Base-by-base conservation (phyloP, 2,329 filamentous ascomycete species). In the Xylariaceae sp. region DNA sequence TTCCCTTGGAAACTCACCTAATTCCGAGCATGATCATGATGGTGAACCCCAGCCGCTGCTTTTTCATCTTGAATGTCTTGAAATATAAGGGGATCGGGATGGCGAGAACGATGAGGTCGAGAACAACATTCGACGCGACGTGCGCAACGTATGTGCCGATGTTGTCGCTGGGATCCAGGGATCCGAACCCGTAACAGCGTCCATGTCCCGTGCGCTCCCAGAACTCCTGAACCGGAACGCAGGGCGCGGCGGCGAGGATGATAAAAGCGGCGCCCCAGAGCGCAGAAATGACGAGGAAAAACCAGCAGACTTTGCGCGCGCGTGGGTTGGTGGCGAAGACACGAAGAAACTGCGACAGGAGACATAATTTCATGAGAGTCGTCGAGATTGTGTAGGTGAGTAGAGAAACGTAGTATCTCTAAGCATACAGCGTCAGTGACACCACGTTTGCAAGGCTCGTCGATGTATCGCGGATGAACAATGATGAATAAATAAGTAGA, bases 301-400 rank as follows among this genome's bases (percentile, higher is more conserved):
- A 55, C 51, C 63, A 64, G 39, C 64, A 66, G 32, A 63, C 36
- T 12, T 50, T 49, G 32, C 65, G 56, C 15, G 57, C 47, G n/a
- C 58, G 61, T 3, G 15, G 56, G 15, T 56, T 61, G 7, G 47
- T 55, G 1, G 59, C 52, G 58, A 69, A 71, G n/a, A 72, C 59
- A 9, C 70, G 69, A 15, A 72, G 65, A 56, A 71, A 73, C 34
- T 72, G 71, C 10, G 68, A 54, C 1, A 72, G 62, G 0, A 73
- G 64, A 5, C 69, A 70, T 6, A 72, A 61, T 44, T 73, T 73
- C 61, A 71, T 68, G 29, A 72, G 64, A 0, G 66, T 65, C 12
- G 67, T 69, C 9, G 69, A 70, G 41, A 68, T 54, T 15, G 55
- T 61, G 56, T 71, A 73, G 8, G 66, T 60, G 8, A 60, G 64